A percentile compares a stretch with the other conserved stretches of the same genome.
These are phyloP conservation scores for Dryas integrifolia DNA, from an alignment of 331 rosid genomes.

Conservation along the genomic window DNA sequence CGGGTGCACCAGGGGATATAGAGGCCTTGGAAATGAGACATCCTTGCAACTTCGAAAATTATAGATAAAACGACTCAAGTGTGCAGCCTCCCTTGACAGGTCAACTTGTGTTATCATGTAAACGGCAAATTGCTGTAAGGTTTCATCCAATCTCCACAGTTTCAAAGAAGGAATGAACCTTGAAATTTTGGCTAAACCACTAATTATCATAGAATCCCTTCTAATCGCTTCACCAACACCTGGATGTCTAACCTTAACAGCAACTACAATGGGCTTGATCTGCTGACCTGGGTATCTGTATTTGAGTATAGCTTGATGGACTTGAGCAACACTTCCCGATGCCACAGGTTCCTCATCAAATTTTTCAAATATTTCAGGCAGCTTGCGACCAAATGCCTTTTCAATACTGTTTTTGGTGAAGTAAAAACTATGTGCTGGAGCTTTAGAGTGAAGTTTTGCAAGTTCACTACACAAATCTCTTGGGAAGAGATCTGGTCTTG, in stretches of 20 bases:
- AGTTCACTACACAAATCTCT: slow-evolving; percentile 73
- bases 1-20: slow-evolving; percentile 81
- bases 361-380: slow-evolving; percentile 62
- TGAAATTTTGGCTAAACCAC: slow-evolving; percentile 50
- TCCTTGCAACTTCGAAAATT: slow-evolving; percentile 70
- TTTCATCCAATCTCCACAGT: slow-evolving; percentile 74
- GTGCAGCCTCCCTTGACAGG: slow-evolving; percentile 83
- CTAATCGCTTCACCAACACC: slow-evolving; percentile 79
- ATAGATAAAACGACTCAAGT: slow-evolving; percentile 69
- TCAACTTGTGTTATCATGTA: slow-evolving; percentile 86
- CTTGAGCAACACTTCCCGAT: slow-evolving; percentile 89
- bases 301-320: slow-evolving; percentile 72
- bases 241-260: slow-evolving; percentile 83
- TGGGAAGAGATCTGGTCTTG: slow-evolving; percentile 76
- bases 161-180: slow-evolving; percentile 54
- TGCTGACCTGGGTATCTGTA: slow-evolving; percentile 61
- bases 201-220: slow-evolving; percentile 64
- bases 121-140: slow-evolving; percentile 63
- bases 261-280: slow-evolving; percentile 62
- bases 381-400: slow-evolving; percentile 66
- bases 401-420: slow-evolving; percentile 60
- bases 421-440: slow-evolving; percentile 72
- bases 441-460: slow-evolving; percentile 63
- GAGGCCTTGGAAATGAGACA: slow-evolving; percentile 77
- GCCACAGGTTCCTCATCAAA: slow-evolving; percentile 78